Percentiles rank a stretch among this genome's conserved stretches.
Evolutionary conservation across 345 rosid genomes (phyloP).

Genomic region (Bruguiera gymnorhiza): DNA sequence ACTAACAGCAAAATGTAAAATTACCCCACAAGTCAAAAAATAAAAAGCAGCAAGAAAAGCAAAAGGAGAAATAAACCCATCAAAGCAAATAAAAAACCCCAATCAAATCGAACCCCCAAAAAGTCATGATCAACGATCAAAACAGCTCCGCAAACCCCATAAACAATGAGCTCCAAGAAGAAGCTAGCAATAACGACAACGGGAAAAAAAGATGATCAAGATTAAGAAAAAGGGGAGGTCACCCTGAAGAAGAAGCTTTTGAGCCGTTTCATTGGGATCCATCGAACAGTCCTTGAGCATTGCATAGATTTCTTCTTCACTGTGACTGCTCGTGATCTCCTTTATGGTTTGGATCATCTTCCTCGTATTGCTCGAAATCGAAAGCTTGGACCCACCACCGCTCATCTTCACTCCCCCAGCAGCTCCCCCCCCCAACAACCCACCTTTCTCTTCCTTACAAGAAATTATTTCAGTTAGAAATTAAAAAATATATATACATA

Average conservation of each 20-base stretch:
- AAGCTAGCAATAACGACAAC: background rate
- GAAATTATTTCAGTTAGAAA: too few relatives aligned
- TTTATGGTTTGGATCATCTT: slow-evolving; percentile 68
- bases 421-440: slow-evolving; percentile 4
- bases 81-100: slow-evolving; percentile 18
- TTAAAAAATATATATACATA: too few relatives aligned
- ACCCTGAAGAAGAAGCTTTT: slow-evolving; percentile 74
- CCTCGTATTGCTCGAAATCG: slow-evolving; percentile 55
- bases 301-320: slow-evolving; percentile 92
- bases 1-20: slow-evolving; percentile 14
- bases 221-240: slow-evolving; percentile 10
- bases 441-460: background rate
- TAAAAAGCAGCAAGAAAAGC: background rate
- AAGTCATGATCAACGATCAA: background rate
- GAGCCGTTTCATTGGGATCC: slow-evolving; percentile 89
- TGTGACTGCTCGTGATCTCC: slow-evolving; percentile 75
- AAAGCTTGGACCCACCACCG: slow-evolving; percentile 69
- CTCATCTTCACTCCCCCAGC: slow-evolving; percentile 54
- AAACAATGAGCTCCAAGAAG: background rate
- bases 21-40: background rate
- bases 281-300: slow-evolving; percentile 84
- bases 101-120: slow-evolving; percentile 19
- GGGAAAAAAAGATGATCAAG: background rate
- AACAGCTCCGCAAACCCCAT: slow-evolving; percentile 9
- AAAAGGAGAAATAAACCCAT: slow-evolving; percentile 7